Conservation (phyloP, 2,329 filamentous ascomycete genomes). For the Diatrype stigma region DNA sequence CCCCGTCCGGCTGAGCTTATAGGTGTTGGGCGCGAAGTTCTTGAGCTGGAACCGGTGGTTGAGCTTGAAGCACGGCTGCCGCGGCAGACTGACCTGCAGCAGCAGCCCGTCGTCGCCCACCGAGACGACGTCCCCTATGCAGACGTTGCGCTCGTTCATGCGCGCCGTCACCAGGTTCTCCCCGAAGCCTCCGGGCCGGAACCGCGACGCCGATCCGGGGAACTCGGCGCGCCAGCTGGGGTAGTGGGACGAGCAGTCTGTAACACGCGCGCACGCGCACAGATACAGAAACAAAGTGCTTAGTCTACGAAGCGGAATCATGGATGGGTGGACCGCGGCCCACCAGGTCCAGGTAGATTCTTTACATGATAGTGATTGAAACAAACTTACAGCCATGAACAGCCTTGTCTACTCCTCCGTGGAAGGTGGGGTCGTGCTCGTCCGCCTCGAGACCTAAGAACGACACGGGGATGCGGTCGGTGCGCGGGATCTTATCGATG, state of each 20-base stretch:
- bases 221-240: slow-evolving; percentile 48
- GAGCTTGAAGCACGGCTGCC: slow-evolving; percentile 64
- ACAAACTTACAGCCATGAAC: slow-evolving; percentile 49
- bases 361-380: neutral
- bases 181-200: slow-evolving; percentile 57
- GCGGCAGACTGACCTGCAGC: slow-evolving; percentile 57
- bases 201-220: slow-evolving; percentile 46
- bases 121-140: slow-evolving; percentile 57
- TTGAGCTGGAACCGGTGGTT: slow-evolving; percentile 63
- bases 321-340: too few relatives aligned
- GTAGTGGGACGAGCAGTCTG: slow-evolving; percentile 60
- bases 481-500: slow-evolving; percentile 49
- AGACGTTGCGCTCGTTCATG: slow-evolving; percentile 62
- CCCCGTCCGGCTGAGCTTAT: slow-evolving; percentile 54
- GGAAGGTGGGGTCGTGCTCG: slow-evolving; percentile 58
- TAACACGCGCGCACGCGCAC: too few relatives aligned
- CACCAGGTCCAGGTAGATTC: too few relatives aligned
- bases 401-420: slow-evolving; percentile 61
- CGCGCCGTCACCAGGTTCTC: slow-evolving; percentile 57
- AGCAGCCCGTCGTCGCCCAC: slow-evolving; percentile 38
- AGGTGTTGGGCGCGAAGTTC: slow-evolving; percentile 56
- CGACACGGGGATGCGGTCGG: slow-evolving; percentile 41
- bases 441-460: slow-evolving; percentile 52
- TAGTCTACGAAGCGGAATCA: neutral
- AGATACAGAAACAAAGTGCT: too few relatives aligned